Conservation (phyloP, 2,329 filamentous ascomycete genomes). For the Emergomyces africanus region DNA sequence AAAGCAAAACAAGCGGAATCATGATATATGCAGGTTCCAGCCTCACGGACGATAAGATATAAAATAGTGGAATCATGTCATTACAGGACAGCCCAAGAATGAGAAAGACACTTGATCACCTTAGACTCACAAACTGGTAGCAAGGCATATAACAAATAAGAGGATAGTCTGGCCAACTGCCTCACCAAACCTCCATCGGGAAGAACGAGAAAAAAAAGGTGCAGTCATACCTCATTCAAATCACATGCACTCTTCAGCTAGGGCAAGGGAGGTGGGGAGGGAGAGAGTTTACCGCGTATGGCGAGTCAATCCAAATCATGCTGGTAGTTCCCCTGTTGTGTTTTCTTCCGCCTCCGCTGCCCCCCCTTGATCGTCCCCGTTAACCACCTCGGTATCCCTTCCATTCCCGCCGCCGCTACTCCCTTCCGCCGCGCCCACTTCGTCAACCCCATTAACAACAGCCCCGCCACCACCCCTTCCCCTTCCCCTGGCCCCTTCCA, state of each 20-base stretch:
- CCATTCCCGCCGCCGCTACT: not conserved
- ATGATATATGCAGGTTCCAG: not conserved
- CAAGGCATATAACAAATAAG: not conserved
- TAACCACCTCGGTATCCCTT: not conserved
- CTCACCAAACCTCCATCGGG: not conserved
- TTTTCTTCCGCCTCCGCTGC: not conserved
- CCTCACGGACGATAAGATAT: not conserved
- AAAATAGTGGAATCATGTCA: not conserved
- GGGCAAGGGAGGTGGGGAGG: not conserved
- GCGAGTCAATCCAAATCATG: not conserved
- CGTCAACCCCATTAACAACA: not conserved
- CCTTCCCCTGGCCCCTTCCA: not conserved
- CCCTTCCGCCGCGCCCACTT: not conserved
- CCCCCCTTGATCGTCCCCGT: not conserved
- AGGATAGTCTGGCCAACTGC: not conserved
- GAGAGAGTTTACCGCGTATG: not conserved
- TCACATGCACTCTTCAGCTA: not conserved
- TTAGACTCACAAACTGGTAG: not conserved
- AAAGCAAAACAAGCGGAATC: not conserved
- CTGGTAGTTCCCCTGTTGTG: not conserved
- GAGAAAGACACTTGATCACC: not conserved
- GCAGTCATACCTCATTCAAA: not conserved
- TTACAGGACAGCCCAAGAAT: not conserved
- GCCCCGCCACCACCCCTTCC: not conserved
- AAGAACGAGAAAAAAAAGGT: not conserved